Base-by-base conservation (phyloP, 1,284 basidiomycete species). In the Bondarzewia mesenterica region DNA sequence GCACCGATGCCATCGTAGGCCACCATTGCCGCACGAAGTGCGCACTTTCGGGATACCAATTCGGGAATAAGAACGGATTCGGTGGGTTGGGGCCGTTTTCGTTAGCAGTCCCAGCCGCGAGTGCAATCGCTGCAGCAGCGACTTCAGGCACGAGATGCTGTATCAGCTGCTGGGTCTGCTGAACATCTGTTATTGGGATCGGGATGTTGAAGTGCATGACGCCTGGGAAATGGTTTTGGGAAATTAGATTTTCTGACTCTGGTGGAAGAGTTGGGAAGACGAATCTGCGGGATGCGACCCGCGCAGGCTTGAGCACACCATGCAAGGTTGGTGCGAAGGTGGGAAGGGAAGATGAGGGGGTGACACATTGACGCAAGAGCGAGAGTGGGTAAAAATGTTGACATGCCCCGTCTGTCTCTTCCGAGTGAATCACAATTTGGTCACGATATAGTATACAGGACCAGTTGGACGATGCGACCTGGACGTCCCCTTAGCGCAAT, bases 11-110 rank as follows among this genome's bases (percentile, higher is more conserved):
- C 6, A 85, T 61, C 2, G 75, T 77, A 4, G 83, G 83, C 83
- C 83, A 86, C 83, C 83, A 86, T 51, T 86, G 83, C 12, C 83
- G 74, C 5, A 86, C 82, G 50, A 85, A 86, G 60, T 86, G 83
- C 1, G 82, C 81, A 42, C 74, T 77, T 57, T 85, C 82, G 14
- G 82, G 80, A 54, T 77, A 79, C 82, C 82, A 85, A 0, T 69
- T 68, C 0, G 77, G 77, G 56, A 72, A 74, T 0, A 77, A 76
- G 56, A 73, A 78, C 1, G 78, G 77, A 41, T 80, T 79, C 1
- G 65, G 62, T 40, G 41, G 41, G 20, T 21, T 39, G 7, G n/a
- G 37, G 37, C n/a, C 15, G 16, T 14, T 8, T 8, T 8, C 12
- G 16, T 21, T n/a, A 8, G 37, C 37, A 21, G 7, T 8, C 12